Percentiles rank a stretch among this genome's conserved stretches.
Evolutionary conservation across 495 filamentous ascomycete species (phyloP).

Genomic region (Viridothelium virens): DNA sequence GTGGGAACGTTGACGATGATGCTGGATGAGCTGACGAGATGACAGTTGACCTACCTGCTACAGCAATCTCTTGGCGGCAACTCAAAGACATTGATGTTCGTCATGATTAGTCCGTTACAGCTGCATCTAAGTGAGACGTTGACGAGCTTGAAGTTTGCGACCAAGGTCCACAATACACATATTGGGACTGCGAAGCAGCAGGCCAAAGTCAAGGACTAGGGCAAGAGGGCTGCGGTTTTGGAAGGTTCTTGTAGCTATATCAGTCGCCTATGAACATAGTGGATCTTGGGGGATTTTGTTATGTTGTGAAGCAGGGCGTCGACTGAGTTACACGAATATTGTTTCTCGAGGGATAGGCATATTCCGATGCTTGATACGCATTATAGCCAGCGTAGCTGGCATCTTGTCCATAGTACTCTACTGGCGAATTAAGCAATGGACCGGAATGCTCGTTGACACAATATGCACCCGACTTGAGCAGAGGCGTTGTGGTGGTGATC

Average conservation of each 20-base stretch:
- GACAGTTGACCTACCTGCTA: constrained; percentile 82
- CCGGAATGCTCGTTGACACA: too few species aligned
- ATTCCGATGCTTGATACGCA: too few species aligned
- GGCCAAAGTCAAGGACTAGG: constrained; percentile 50
- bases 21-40: constrained; percentile 18
- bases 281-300: not conserved
- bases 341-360: too few species aligned
- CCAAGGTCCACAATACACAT: constrained; percentile 84
- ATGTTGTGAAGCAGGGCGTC: not conserved
- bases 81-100: constrained; percentile 97
- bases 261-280: not conserved
- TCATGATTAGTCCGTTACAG: constrained; percentile 91
- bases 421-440: too few species aligned
- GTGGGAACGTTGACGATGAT: constrained; percentile 16
- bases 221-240: not conserved
- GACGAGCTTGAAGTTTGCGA: constrained; percentile 92
- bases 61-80: constrained; percentile 94
- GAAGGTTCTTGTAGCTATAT: not conserved
- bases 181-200: constrained; percentile 79
- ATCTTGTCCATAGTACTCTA: too few species aligned
- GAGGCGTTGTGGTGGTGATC: too few species aligned
- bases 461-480: too few species aligned
- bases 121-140: constrained; percentile 88
- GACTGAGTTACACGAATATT: too few species aligned
- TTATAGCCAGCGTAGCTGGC: too few species aligned